Base-by-base conservation (phyloP, 306 rosid genomes). In the Lagenaria siceraria region DNA sequence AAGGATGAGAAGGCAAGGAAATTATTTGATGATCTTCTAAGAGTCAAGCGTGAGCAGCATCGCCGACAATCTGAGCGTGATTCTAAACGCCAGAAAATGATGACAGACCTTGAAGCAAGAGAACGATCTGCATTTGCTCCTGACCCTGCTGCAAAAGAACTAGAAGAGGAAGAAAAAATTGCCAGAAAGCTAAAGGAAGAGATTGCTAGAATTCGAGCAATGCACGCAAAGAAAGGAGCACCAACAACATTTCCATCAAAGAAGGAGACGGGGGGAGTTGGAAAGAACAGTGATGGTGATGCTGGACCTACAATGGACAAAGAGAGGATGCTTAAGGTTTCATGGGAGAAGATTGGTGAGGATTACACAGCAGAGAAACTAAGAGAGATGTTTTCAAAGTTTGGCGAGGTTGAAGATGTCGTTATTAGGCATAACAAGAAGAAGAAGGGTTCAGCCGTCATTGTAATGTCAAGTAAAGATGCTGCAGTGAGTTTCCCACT, bases 351-450 rank as follows among this genome's bases (percentile, higher is more conserved):
- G 78, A 72, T 75, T 43, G 99, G 97, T 56, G 96, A 90, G 76
- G 97, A 79, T 74, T 95, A 92, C 76, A 79, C 96, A 0, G 96
- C 97, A 2, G 89, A 90, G 82, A 82, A 82, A 72, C 82, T 95
- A 86, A 86, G 84, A 79, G 97, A 85, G 51, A 29, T 90, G 81
- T 90, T 95, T 79, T 89, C 91, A 0, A 62, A 82, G 80, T 92
- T 90, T 69, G 99, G 99, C 49, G 90, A 66, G 69, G 96, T 95
- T 22, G 99, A 92, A 83, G 99, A 92, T 88, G 91, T 95, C 55
- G 91, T 95, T 52, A 90, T 95, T 77, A 95, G 87, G 82, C 84
- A 86, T 38, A 64, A 64, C 66, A 94, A 90, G 87, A 95, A 90
- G 87, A 95, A 92, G 81, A 96, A 69, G 80, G 92, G 97, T 78